Base-by-base conservation (phyloP, 2,329 filamentous ascomycete genomes). In the Apiospora saccharicola region DNA sequence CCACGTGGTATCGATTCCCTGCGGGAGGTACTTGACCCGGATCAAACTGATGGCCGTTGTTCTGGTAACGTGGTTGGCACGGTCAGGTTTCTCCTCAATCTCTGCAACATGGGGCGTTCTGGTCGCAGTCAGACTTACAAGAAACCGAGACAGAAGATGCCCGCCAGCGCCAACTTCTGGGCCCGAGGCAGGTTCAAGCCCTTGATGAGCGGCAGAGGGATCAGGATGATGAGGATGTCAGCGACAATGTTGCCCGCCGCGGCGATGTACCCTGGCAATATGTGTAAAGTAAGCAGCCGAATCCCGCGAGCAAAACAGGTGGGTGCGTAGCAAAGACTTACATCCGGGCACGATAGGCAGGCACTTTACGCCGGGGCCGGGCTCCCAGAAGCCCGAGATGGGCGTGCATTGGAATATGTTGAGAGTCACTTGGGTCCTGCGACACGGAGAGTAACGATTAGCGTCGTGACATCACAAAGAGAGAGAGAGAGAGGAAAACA, bases 311-410 rank as follows among this genome's bases (percentile, higher is more conserved):
- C 37, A 41, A 41, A 8, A 41, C 8, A 8, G 37, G 8, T 37
- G 6, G 37, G 6, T 37, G 6, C 6, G 6, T 3, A 37, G 37
- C 6, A 37, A 2, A 14, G 19, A 22, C 64, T 26, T 7, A 68
- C 64, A 68, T 14, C 64, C 64, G 44, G 64, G 37, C 6, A 68
- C 19, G 14, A 43, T 24, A 2, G 37, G 14, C 37, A 68, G 7
- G 37, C 64, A 68, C 19, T 44, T 22, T 2, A 37, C 37, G 12
- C 14, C 64, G 14, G 64, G 64, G 4, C 37, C 43, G 0, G 43
- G 43, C 16, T 69, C 68, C 68, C 68, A 69, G 46, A 69, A 53
- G 10, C 68, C 68, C 7, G 43, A 49, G 68, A 69, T 53, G 68
- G 68, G 68, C 7, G 12, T 3, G 13, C 68, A 69, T 26, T 69